Conservation (phyloP, 1,284 basidiomycete species). For the Exobasidium cylindrosporum region DNA sequence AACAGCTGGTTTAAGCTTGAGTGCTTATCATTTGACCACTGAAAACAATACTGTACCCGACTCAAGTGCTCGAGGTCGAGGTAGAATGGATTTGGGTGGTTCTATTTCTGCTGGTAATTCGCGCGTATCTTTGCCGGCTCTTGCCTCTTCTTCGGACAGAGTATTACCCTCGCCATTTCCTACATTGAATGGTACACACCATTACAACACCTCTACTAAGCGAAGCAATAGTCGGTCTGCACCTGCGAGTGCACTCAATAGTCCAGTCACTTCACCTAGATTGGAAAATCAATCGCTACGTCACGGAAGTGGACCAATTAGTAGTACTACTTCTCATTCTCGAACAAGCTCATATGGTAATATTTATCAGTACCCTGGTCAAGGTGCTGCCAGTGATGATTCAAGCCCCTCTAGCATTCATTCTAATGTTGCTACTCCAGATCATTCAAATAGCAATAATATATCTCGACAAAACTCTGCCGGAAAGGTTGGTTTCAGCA, state of each 20-base stretch:
- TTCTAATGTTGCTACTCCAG: constrained; percentile 10
- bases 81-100: constrained; percentile 25
- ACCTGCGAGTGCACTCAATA: constrained; percentile 33
- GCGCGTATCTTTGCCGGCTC: constrained; percentile 23
- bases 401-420: constrained; percentile 32
- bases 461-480: neutral
- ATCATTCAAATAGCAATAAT: neutral
- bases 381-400: constrained; percentile 16
- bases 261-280: constrained; percentile 36
- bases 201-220: constrained; percentile 20
- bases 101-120: constrained; percentile 28
- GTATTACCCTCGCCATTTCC: constrained; percentile 37
- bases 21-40: constrained; percentile 35
- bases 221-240: constrained; percentile 40
- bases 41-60: neutral
- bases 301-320: neutral
- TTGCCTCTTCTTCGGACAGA: constrained; percentile 25
- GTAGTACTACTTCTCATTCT: constrained; percentile 26
- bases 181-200: neutral
- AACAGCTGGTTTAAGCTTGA: constrained; percentile 24
- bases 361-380: constrained; percentile 4
- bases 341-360: constrained; percentile 33
- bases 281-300: constrained; percentile 18
- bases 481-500: constrained; percentile 15
- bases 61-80: neutral